Base-by-base conservation (phyloP, 1,139 yeast species). In the Casaregolazyma lundiana region DNA sequence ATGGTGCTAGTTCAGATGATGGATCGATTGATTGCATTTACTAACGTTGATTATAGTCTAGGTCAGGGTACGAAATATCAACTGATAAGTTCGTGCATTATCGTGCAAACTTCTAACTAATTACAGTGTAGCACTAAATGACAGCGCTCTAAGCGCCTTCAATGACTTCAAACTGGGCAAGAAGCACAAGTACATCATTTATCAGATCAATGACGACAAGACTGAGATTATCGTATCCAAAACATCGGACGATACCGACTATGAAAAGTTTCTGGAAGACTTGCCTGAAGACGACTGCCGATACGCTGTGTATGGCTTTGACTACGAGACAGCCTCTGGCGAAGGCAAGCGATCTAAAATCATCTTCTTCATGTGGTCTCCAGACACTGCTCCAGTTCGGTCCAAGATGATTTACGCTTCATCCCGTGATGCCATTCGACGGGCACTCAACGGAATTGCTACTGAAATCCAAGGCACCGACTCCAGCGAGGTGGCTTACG, bases 381-480 rank as follows among this genome's bases (percentile, higher is more conserved):
- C 98, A 63, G 98, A 94, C 68, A 85, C 95, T 53, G 96, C 97
- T 46, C 88, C 95, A 53, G 81, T 94, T 62, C 85, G 64, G 62
- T 70, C 94, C 61, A 92, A 92, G 84, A 94, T 92, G 98, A 86
- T 90, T 53, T 90, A 89, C 75, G 97, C 99, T 44, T 81, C 97
- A 8, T 90, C 97, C 53, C 90, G 89, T 75, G 98, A 92, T 63
- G 95, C 97, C 46, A 80, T 92, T 66, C 92, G 97, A 78, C 88
- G 96, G 73, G 92, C 98, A 42, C 78, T 92, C 65, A 90, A 86
- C 68, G 99, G 99, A 69, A 81, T 94, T 59, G 76, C 96, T 49
- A 71, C 95, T 59, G 98, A 92, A 65, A 76, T 92, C 63, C 98
- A 94, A 77, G 98, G 97, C 65, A 92, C 98, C 50, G 98, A 94